A percentile compares a stretch with the other conserved stretches of the same genome.
Evolutionary conservation across 2,329 filamentous ascomycete genomes (phyloP).

Genomic region (Penicillium sp.): DNA sequence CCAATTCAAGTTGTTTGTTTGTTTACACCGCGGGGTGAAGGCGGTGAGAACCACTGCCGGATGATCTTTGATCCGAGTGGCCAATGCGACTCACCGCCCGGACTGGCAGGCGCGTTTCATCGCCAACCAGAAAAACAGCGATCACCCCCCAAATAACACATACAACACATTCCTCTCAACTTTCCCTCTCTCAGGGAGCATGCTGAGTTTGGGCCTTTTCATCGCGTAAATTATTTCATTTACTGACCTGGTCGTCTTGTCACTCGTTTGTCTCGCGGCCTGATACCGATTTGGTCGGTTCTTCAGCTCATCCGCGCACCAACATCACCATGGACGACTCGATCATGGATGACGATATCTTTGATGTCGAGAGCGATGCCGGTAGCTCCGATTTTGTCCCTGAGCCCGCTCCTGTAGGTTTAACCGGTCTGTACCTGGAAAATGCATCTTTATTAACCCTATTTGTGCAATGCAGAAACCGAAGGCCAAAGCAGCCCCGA

Average conservation of each 20-base stretch:
- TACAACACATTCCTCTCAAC: constrained; percentile 11
- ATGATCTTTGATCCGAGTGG: constrained; percentile 34
- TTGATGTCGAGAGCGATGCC: constrained; percentile 58
- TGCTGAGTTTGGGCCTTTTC: constrained; percentile 13
- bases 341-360: constrained; percentile 66
- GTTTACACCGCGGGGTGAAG: not conserved
- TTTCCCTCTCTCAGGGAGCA: constrained; percentile 4
- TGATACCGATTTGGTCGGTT: constrained; percentile 5
- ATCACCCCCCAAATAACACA: not conserved
- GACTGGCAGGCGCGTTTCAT: constrained; percentile 32
- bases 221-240: not conserved
- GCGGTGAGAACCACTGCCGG: constrained; percentile 5
- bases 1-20: not conserved
- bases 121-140: constrained; percentile 24
- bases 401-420: constrained; percentile 54
- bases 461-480: constrained; percentile 50
- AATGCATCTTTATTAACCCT: not conserved
- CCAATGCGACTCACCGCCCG: constrained; percentile 26
- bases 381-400: constrained; percentile 65
- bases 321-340: constrained; percentile 39
- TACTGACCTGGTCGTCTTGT: not conserved
- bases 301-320: not conserved
- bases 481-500: constrained; percentile 51
- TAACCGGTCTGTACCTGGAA: not conserved
- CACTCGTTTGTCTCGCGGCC: constrained; percentile 12